phyloP scores from a whole-genome alignment of 495 filamentous ascomycete species.

The Neurospora tetrasperma region DNA sequence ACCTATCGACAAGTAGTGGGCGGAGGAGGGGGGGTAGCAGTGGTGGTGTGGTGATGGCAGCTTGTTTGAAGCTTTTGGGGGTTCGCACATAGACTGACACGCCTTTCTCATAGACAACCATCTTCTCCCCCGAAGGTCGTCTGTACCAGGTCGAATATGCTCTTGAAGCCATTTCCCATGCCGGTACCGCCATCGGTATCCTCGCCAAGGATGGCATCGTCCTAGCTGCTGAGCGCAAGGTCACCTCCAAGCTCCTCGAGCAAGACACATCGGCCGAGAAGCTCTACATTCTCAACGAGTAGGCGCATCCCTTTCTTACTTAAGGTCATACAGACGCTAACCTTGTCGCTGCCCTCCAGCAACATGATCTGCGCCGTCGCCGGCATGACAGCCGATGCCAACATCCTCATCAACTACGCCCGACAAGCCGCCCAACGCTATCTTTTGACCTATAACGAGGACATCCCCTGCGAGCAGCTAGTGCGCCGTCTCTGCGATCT shows the following conservation, averaged over 20 bases:
- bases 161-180: slow-evolving; percentile 95
- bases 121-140: slow-evolving; percentile 97
- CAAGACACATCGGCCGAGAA: slow-evolving; percentile 99
- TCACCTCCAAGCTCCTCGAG: slow-evolving; percentile 97
- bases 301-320: slow-evolving; percentile 18
- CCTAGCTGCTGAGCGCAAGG: slow-evolving; percentile 96
- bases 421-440: slow-evolving; percentile 93
- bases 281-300: slow-evolving; percentile 99
- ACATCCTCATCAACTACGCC: slow-evolving; percentile 99
- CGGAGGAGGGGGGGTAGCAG: background rate
- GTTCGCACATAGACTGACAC: slow-evolving; percentile 29
- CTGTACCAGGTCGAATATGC: slow-evolving; percentile 99
- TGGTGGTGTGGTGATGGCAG: background rate
- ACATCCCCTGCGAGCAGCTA: slow-evolving; percentile 98
- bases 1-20: background rate
- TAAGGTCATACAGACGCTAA: background rate
- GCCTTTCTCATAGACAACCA: slow-evolving; percentile 66
- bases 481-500: slow-evolving; percentile 94
- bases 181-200: slow-evolving; percentile 92
- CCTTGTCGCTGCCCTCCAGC: slow-evolving; percentile 35
- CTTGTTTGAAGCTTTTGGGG: slow-evolving; percentile 3
- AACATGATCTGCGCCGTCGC: slow-evolving; percentile 99
- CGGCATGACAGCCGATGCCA: slow-evolving; percentile 98
- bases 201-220: slow-evolving; percentile 97
- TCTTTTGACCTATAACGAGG: slow-evolving; percentile 98